Percentiles rank a stretch among this genome's conserved stretches.
Evolutionary conservation across 2,329 filamentous ascomycete genomes (phyloP).

Genomic region (Ilyonectria sp.): DNA sequence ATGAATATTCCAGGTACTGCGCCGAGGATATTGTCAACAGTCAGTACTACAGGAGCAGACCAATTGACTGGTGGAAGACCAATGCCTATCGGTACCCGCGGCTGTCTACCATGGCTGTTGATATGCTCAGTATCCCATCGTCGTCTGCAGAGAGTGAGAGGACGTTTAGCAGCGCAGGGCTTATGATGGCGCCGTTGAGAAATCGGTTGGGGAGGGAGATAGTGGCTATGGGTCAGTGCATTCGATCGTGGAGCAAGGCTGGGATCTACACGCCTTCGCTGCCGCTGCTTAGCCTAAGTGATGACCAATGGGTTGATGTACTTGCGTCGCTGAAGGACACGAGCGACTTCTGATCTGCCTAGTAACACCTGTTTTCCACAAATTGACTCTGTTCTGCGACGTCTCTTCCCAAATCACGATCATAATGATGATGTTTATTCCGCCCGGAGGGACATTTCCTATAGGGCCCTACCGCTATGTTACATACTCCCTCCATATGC

Average conservation of each 20-base stretch:
- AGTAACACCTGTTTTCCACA: constrained; percentile 1
- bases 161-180: not conserved
- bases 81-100: not conserved
- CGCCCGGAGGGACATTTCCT: constrained; percentile 6
- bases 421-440: constrained; percentile 16
- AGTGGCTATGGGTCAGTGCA: constrained; percentile 9
- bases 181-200: constrained; percentile 7
- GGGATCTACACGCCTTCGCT: constrained; percentile 3
- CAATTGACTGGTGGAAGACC: constrained; percentile 5
- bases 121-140: constrained; percentile 11
- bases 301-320: too few relatives aligned
- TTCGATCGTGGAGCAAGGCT: constrained; percentile 6
- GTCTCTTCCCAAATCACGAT: not conserved
- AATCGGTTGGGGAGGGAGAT: constrained; percentile 5
- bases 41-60: not conserved
- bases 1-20: constrained; percentile 7
- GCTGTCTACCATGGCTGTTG: constrained; percentile 2
- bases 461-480: constrained; percentile 10
- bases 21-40: not conserved
- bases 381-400: not conserved
- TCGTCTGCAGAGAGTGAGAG: not conserved
- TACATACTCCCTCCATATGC: constrained; percentile 7
- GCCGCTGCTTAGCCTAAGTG: too few relatives aligned
- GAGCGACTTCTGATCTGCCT: not conserved
- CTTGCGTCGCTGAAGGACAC: too few relatives aligned